Evolutionary conservation across 108 stramenopile genomes (phyloP), one percentile per base, ranked within the genome.

Genomic region (Skeletonema menzelii): DNA sequence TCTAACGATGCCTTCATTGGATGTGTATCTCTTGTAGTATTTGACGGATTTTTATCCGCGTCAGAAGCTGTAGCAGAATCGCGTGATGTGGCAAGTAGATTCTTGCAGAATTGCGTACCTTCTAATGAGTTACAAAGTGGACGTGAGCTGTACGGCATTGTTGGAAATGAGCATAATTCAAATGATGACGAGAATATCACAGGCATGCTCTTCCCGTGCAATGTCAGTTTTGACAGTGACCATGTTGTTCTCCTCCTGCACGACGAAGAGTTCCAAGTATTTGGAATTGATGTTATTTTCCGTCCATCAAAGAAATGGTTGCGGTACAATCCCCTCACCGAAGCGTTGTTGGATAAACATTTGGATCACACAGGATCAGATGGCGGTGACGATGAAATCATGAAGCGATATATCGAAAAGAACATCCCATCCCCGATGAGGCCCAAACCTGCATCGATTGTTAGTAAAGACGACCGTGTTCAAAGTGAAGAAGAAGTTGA

Each of bases 151-250:
- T 53, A 53, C 22, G 49, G 49, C 7, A 53, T 53, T 53, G 49
- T 53, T 53, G 49, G 49, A 5, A 53, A 53, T n/a, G 49, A 53
- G 22, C 49, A 53, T 22, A 22, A 53, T 53, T 53, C 49, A 53
- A 6, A 53, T 10, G 49, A 53, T 10, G 49, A 53, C 8, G 49
- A 53, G 49, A 53, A 20, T 5, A 53, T 53, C 22, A 53, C 49
- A 7, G 49, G 49, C 22, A 22, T 53, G 19, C 49, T 53, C 22
- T 53, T 19, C 22, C 49, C 22, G 11, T 53, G 49, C 49, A 53
- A 53, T 8, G 8, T 22, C 8, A 22, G 49, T 20, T 24, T 53
- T 22, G 49, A 53, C 4, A 53, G 49, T 22, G 49, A 53, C 22
- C 49, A 53, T 17, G 22, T 53, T 22, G 49, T 53, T 22, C 49